Evolutionary conservation across 352 stramenopile genomes (phyloP), one percentile per base, ranked within the genome.

Genomic region (Thalassiosira livingstoniorum): DNA sequence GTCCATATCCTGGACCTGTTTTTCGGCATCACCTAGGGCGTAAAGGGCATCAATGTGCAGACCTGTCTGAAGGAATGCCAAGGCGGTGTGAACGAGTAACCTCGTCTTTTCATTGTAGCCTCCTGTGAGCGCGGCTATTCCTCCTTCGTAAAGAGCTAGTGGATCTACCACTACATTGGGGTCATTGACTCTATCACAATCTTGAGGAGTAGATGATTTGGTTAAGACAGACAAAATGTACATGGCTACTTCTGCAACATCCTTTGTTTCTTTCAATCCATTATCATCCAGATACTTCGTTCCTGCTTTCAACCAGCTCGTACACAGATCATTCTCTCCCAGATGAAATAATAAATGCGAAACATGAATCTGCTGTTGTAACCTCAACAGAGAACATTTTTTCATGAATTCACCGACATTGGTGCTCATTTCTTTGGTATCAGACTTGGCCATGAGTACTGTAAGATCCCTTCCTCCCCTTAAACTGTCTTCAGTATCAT

Each of bases 111-210:
- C 58, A 10, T 37, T 29, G 29, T 66, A 66, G 32, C 31, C 58
- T 34, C 21, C 31, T 7, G 58, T 31, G 23, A 66, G 10, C 7
- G 58, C 10, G 7, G 58, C 23, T 43, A 37, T 21, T 15, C 58
- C 58, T 29, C 15, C 7, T 66, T 66, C 58, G 21, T 66, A 66
- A 15, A 66, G 58, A 39, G 58, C 7, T 43, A 66, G 15, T 47
- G 39, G 39, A 47, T 47, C 15, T 7, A 37, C 58, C 32, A 21
- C 29, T 66, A 15, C 58, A 66, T 66, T n/a, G 27, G 29, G 7
- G 15, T 66, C 58, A 37, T 21, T 3, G 5, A 32, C 21, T 61
- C 23, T 61, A n/a, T 7, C 53, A 61, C 10, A 13, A 4, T 61
- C 53, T 32, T 61, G 53, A 25, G 7, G 15, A 21, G 3, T 15